Conservation (phyloP, 257 asterid species). For the Leptodermis oblonga region DNA sequence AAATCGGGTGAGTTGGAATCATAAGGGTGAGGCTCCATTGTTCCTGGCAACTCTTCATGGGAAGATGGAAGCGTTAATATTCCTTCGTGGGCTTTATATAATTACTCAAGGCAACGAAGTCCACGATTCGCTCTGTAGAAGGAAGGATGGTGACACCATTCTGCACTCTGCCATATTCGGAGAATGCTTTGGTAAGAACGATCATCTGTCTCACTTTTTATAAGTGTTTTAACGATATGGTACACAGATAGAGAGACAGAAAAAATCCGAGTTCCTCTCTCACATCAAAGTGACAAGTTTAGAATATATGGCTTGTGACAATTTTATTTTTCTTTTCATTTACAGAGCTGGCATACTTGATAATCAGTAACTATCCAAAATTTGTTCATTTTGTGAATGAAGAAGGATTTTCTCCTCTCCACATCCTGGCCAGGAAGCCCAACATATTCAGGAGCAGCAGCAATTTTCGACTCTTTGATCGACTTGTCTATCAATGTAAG, state of each 20-base stretch:
- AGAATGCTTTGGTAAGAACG: constrained; percentile 37
- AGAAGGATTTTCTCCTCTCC: constrained; percentile 52
- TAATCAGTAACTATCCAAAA: constrained; percentile 19
- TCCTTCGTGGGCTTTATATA: neutral
- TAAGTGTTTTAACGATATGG: neutral
- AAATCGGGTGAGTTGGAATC: too few species aligned
- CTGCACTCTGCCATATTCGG: constrained; percentile 40
- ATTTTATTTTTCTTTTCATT: neutral
- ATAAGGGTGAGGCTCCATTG: constrained; percentile 37
- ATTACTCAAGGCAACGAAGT: neutral
- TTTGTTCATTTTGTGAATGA: constrained; percentile 26
- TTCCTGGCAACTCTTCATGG: constrained; percentile 42
- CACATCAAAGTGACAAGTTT: too few species aligned
- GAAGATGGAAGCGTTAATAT: constrained; percentile 20
- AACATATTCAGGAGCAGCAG: constrained; percentile 38
- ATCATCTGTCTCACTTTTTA: neutral
- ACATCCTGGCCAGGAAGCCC: constrained; percentile 46
- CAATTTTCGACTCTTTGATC: constrained; percentile 28
- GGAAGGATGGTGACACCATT: constrained; percentile 35
- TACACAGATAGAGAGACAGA: too few species aligned
- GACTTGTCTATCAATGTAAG: constrained; percentile 37
- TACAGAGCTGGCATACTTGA: constrained; percentile 37
- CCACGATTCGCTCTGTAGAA: constrained; percentile 26
- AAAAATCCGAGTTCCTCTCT: too few species aligned
- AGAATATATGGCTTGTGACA: too few species aligned